These are phyloP conservation scores for Pestalotiopsis fici DNA, from an alignment of 2,329 filamentous ascomycete genomes.

Conservation along the genomic window DNA sequence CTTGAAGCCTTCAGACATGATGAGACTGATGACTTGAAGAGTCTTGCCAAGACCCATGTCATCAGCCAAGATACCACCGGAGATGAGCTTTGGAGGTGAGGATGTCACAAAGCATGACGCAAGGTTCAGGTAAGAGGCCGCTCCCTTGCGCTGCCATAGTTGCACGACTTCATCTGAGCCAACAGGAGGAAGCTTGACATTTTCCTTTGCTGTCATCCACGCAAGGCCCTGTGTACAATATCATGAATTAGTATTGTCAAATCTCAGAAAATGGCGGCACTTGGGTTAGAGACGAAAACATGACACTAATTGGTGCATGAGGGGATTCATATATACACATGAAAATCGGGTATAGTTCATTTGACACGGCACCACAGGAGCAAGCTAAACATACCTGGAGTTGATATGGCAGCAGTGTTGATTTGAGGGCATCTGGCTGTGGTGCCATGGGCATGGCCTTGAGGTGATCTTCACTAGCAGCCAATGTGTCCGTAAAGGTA, in stretches of 20 bases:
- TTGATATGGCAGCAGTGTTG: slow-evolving; percentile 78
- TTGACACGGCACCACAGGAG: not conserved
- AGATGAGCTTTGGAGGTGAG: slow-evolving; percentile 63
- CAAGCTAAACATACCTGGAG: slow-evolving; percentile 47
- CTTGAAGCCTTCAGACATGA: slow-evolving; percentile 55
- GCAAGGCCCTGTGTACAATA: slow-evolving; percentile 67
- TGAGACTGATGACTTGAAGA: slow-evolving; percentile 79
- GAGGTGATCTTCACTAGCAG: slow-evolving; percentile 69
- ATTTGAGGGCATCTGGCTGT: slow-evolving; percentile 66
- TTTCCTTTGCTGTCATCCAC: slow-evolving; percentile 80
- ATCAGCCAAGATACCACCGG: slow-evolving; percentile 84
- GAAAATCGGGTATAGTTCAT: not conserved
- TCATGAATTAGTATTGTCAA: slow-evolving; percentile 1
- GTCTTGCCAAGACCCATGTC: slow-evolving; percentile 95
- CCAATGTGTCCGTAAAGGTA: slow-evolving; percentile 69
- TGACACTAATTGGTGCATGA: not conserved
- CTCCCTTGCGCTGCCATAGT: slow-evolving; percentile 67
- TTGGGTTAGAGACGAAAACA: not conserved
- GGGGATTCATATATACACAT: not conserved
- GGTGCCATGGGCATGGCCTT: slow-evolving; percentile 70
- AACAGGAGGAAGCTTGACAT: slow-evolving; percentile 61
- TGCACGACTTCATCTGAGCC: slow-evolving; percentile 68
- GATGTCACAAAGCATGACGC: slow-evolving; percentile 69
- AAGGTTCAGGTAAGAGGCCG: slow-evolving; percentile 61
- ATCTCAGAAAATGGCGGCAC: not conserved